phyloP scores from a whole-genome alignment of 1,284 basidiomycete species.

The Ustilago xerochloae region DNA sequence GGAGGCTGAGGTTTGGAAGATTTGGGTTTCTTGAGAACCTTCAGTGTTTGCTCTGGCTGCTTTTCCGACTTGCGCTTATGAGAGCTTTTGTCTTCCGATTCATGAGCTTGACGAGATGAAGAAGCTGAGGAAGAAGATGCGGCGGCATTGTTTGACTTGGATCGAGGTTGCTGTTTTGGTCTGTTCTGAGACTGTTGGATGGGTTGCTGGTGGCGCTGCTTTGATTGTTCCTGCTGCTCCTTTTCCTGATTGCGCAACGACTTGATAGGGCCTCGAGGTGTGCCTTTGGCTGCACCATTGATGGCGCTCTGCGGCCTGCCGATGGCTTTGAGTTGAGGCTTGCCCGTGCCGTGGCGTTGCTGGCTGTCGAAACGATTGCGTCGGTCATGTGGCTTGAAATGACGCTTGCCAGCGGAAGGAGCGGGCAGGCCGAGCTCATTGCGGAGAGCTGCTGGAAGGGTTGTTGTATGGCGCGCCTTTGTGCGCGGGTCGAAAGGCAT shows the following conservation, averaged over 20 bases:
- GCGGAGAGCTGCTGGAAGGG: conserved; percentile 58
- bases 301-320: conserved; percentile 19
- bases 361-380: conserved; percentile 10
- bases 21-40: conserved; percentile 37
- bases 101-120: neutral
- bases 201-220: neutral
- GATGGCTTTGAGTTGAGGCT: conserved; percentile 31
- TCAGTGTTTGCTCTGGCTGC: conserved; percentile 18
- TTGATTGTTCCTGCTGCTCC: conserved; percentile 22
- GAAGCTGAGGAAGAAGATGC: neutral
- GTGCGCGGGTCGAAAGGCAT: conserved; percentile 46
- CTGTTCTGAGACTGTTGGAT: neutral
- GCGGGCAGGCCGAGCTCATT: conserved; percentile 62
- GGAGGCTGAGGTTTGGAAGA: neutral
- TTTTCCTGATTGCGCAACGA: conserved; percentile 44
- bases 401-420: conserved; percentile 11
- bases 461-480: conserved; percentile 52
- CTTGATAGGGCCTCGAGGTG: conserved; percentile 32
- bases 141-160: neutral
- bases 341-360: conserved; percentile 1
- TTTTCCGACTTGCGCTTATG: conserved; percentile 28
- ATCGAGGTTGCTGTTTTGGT: neutral
- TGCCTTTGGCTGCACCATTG: conserved; percentile 19
- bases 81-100: neutral
- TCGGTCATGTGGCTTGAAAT: conserved; percentile 25